phyloP scores from a whole-genome alignment of 2,329 filamentous ascomycete genomes.

The Xylariaceae sp. region DNA sequence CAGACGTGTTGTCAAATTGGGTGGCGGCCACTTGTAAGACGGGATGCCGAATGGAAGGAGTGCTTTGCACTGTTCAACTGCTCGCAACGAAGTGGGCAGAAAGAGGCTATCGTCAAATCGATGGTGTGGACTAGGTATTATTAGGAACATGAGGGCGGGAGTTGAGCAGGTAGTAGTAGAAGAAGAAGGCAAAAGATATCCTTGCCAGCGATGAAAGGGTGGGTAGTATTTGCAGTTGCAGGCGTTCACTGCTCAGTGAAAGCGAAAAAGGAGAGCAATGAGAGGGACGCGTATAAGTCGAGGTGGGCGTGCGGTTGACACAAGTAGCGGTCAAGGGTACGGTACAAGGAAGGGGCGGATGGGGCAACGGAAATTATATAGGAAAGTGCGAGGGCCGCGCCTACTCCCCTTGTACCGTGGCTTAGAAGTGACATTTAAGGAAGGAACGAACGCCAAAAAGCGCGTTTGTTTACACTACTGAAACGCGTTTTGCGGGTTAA shows the following conservation, averaged over 20 bases:
- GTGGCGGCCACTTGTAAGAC: constrained; percentile 9
- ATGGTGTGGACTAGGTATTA: constrained; percentile 5
- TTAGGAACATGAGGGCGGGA: background rate
- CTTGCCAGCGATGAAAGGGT: constrained; percentile 5
- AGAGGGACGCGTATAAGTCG: constrained; percentile 6
- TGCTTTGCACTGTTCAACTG: constrained; percentile 3
- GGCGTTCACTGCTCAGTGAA: constrained; percentile 1
- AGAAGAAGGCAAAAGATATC: constrained; percentile 7
- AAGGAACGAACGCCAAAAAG: constrained; percentile 10
- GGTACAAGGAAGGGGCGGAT: constrained; percentile 15
- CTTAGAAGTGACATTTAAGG: constrained; percentile 17
- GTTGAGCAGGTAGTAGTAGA: too few species aligned
- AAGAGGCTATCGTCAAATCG: constrained; percentile 6
- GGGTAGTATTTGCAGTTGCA: constrained; percentile 12
- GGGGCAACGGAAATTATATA: constrained; percentile 5
- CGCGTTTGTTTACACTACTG: constrained; percentile 22
- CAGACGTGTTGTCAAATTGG: background rate
- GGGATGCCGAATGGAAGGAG: background rate
- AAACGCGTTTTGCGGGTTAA: constrained; percentile 19
- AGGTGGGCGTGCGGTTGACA: constrained; percentile 2
- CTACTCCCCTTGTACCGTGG: constrained; percentile 13
- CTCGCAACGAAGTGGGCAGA: constrained; percentile 14
- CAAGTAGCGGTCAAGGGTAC: constrained; percentile 21
- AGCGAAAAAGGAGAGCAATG: constrained; percentile 14
- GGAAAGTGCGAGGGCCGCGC: constrained; percentile 9